Evolutionary conservation across 331 rosid species (phyloP).

Genomic region (Ulmus americana): DNA sequence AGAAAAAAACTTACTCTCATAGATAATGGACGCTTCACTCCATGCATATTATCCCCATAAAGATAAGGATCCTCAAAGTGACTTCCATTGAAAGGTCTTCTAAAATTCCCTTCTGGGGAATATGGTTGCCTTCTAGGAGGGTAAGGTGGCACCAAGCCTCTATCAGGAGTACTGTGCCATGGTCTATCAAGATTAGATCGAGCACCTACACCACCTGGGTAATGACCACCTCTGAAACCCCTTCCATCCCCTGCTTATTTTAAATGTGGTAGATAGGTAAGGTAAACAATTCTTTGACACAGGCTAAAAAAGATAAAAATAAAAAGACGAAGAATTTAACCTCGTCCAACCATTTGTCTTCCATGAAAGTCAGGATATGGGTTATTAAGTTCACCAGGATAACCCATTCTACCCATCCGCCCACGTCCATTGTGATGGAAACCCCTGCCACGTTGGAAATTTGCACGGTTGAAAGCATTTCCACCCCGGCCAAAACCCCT

Average conservation of each 20-base stretch:
- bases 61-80: constrained; percentile 49
- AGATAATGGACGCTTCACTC: constrained; percentile 57
- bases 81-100: constrained; percentile 41
- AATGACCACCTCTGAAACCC: constrained; percentile 39
- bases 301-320: constrained; percentile 5
- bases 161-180: constrained; percentile 45
- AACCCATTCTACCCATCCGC: constrained; percentile 47
- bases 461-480: constrained; percentile 31
- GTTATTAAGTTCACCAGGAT: constrained; percentile 25
- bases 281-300: background rate
- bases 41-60: constrained; percentile 41
- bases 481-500: constrained; percentile 51
- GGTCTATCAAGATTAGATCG: constrained; percentile 30
- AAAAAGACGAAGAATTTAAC: constrained; percentile 23
- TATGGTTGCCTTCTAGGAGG: constrained; percentile 50
- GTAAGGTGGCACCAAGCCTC: constrained; percentile 41
- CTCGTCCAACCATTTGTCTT: constrained; percentile 48
- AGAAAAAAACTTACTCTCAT: constrained; percentile 47
- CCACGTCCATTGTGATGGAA: constrained; percentile 40
- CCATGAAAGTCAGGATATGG: constrained; percentile 42
- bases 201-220: constrained; percentile 37
- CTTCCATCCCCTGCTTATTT: constrained; percentile 46
- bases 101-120: constrained; percentile 44
- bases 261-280: constrained; percentile 7
- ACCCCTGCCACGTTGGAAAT: constrained; percentile 39